Base-by-base conservation (phyloP, 257 asterid genomes). In the Coffea eugenioides region DNA sequence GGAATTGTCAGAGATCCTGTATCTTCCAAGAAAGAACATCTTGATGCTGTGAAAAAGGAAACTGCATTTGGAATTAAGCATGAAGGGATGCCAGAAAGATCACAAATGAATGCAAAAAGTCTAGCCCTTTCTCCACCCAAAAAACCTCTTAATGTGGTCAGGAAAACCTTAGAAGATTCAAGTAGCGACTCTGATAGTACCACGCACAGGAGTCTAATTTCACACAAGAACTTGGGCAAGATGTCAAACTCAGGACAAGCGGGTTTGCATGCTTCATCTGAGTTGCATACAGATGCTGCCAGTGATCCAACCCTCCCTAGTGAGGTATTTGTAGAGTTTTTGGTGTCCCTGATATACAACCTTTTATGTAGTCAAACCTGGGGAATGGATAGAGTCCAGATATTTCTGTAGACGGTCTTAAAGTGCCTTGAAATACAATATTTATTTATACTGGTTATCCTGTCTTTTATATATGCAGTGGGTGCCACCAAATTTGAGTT, bases 401-500 rank as follows among this genome's bases (percentile, higher is more conserved):
- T 15, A 61, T 78, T 52, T 78, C 46, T 52, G 45, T 54, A 9
- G 14, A 66, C 11, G 31, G 61, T 20, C 14, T 16, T 41, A 45
- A 59, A 59, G 54, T 61, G 56, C 31, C 48, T 79, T 39, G 5
- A 39, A 39, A 39, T 39, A 39, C 43, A 39, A 39, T 15, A 27
- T 61, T 46, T 56, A 27, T 45, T 46, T 31, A 16, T 66, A 45
- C n/a, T 66, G 62, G 45, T 48, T 34, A 41, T 23, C 48, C 67
- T 15, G 48, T 16, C 11, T 67, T 72, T 79, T 84, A 34, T 80
- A 52, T 65, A 56, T 68, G 80, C 95, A 96, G 99, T 96, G 98
- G 98, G 90, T 94, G 80, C 97, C 99, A 7, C 97, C 99, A 78
- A 92, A 84, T 85, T 84, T 96, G 74, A 91, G 97, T 82, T 89